phyloP scores from a whole-genome alignment of 768 basidiomycete species.

The Auricularia heimuer region DNA sequence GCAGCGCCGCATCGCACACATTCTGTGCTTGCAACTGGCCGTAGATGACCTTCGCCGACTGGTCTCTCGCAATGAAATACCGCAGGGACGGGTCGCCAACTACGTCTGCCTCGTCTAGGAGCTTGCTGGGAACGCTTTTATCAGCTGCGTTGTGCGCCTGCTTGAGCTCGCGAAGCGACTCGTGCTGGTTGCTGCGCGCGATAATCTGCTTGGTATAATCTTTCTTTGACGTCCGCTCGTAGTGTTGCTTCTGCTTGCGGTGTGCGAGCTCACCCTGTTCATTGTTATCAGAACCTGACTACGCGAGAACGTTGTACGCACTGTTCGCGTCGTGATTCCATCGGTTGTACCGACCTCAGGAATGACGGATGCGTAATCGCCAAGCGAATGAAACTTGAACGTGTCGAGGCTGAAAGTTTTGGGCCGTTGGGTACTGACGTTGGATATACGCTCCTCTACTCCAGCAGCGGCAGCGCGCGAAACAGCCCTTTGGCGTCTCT shows the following conservation, averaged over 20 bases:
- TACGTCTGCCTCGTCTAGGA: not conserved
- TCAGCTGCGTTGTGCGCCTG: not conserved
- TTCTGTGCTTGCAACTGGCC: not conserved
- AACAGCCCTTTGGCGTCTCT: constrained; percentile 12
- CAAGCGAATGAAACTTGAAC: constrained; percentile 26
- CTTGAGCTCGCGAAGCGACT: not conserved
- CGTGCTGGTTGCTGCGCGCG: not conserved
- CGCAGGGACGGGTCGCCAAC: not conserved
- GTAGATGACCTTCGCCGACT: not conserved
- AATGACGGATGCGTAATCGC: constrained; percentile 23
- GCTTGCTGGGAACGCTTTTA: not conserved
- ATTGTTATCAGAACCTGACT: not conserved
- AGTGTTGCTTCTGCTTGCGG: not conserved
- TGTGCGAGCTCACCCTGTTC: constrained; percentile 4
- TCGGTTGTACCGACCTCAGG: constrained; percentile 24
- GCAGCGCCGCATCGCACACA: not conserved
- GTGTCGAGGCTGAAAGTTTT: constrained; percentile 21
- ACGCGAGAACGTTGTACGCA: constrained; percentile 9
- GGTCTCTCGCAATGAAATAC: not conserved
- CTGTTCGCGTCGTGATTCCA: constrained; percentile 27
- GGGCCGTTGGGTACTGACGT: constrained; percentile 8
- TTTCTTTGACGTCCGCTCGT: not conserved
- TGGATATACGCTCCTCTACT: constrained; percentile 2
- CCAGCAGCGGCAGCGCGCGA: not conserved
- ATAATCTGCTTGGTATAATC: not conserved